Base-by-base conservation (phyloP, 306 rosid species). In the Potentilla sterilis region DNA sequence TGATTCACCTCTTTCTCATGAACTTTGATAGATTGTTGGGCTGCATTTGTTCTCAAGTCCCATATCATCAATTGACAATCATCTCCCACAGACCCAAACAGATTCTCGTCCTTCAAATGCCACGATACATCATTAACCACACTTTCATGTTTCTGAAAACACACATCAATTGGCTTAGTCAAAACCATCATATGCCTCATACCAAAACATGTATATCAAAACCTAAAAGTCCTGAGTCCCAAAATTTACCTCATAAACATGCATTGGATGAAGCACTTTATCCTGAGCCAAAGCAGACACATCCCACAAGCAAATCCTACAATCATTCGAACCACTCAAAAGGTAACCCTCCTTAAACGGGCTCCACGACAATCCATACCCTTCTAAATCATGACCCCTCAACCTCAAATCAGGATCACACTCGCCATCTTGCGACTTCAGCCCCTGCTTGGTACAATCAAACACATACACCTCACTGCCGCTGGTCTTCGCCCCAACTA, bases 281-380 rank as follows among this genome's bases (percentile, higher is more conserved):
- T 78, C 85, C 59, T 81, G 78, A 54, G 91, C 78, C 35, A 47
- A 64, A 72, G 90, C 88, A 67, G 87, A 84, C 69, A 96, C 87
- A 67, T 92, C 93, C 99, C 99, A 96, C 84, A 96, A 75, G 84
- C 99, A 92, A 18, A 96, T 59, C 79, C 86, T 90, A 65, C 83
- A 78, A 78, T 96, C 99, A 76, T 86, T 81, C 0, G 99, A 96
- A 73, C 93, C 96, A 78, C 99, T 96, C 72, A 92, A 80, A 54
- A 96, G 88, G 55, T 83, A 74, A 32, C 99, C 98, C 7, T 82
- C 87, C 89, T 84, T 90, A 13, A 75, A 72, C 49, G 89, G 85
- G 75, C 90, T 96, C 99, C 99, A 96, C 61, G 97, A 88, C 77
- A 96, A 79, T 40, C 99, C 99, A 81, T 90, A 96, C 1, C 98